Evolutionary conservation across 371 early-diverging fungal genomes (phyloP).

Genomic region (Mucor lusitanicus): DNA sequence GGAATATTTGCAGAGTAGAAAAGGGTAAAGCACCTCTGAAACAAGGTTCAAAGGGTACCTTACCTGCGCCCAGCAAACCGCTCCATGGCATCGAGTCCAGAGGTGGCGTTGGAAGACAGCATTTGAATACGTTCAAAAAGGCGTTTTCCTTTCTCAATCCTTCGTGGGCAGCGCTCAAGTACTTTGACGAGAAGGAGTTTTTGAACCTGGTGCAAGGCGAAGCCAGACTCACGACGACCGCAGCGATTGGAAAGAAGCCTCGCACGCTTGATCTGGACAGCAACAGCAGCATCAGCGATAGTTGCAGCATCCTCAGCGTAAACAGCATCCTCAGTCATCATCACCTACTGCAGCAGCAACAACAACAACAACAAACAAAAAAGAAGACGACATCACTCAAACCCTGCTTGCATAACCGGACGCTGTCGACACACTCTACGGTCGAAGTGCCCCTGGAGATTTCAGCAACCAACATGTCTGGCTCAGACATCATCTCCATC

Average conservation of each 20-base stretch:
- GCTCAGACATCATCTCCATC: slow-evolving; percentile 8
- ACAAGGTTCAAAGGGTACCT: slow-evolving; percentile 40
- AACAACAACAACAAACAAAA: slow-evolving; percentile 1
- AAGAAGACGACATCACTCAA: neutral
- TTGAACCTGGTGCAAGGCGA: slow-evolving; percentile 36
- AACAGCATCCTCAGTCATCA: neutral
- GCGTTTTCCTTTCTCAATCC: slow-evolving; percentile 36
- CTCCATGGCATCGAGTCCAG: slow-evolving; percentile 27
- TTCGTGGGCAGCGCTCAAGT: slow-evolving; percentile 37
- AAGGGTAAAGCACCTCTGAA: slow-evolving; percentile 37
- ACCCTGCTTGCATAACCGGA: neutral
- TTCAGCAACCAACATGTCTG: slow-evolving; percentile 13
- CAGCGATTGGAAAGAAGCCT: slow-evolving; percentile 31
- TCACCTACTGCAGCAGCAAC: neutral
- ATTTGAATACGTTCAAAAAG: slow-evolving; percentile 22
- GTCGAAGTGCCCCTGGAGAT: neutral
- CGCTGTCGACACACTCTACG: neutral
- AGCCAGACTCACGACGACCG: slow-evolving; percentile 1
- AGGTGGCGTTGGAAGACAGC: slow-evolving; percentile 35
- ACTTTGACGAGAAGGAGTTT: slow-evolving; percentile 40
- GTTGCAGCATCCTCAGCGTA: neutral
- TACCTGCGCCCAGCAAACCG: slow-evolving; percentile 31
- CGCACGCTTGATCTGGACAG: slow-evolving; percentile 4
- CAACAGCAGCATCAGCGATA: neutral
- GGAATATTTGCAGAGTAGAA: slow-evolving; percentile 46